Conservation (phyloP, 306 rosid genomes). For the Trifolium repens region DNA sequence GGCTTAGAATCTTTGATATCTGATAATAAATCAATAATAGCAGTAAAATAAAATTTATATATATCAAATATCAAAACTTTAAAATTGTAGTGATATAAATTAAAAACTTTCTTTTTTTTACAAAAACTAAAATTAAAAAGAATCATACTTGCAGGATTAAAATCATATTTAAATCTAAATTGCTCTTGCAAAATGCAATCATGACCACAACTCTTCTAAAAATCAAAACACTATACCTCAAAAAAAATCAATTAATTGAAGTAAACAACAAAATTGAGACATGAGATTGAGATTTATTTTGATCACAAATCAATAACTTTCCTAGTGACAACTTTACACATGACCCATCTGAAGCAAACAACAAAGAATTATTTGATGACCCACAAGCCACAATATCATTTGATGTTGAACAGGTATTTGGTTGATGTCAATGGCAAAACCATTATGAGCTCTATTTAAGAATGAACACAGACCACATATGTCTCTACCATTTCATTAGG, state of each 20-base stretch:
- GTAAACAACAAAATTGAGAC: not conserved
- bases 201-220: too few species aligned
- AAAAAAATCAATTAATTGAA: not conserved
- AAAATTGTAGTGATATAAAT: too few species aligned
- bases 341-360: not conserved
- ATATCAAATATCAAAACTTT: too few species aligned
- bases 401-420: not conserved
- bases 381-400: not conserved
- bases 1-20: too few species aligned
- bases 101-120: too few species aligned
- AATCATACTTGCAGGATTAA: too few species aligned
- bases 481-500: not conserved
- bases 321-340: not conserved
- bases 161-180: too few species aligned
- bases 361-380: not conserved
- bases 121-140: too few species aligned
- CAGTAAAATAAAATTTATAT: too few species aligned
- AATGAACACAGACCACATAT: too few species aligned
- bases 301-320: not conserved
- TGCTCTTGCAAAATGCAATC: too few species aligned
- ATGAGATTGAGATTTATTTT: not conserved
- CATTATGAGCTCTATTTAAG: not conserved
- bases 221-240: not conserved
- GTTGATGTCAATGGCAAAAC: not conserved
- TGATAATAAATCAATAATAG: too few species aligned